Evolutionary conservation across 805 yeast species (phyloP), one percentile per base, ranked within the genome.

Genomic region (Barnettozyma californica): DNA sequence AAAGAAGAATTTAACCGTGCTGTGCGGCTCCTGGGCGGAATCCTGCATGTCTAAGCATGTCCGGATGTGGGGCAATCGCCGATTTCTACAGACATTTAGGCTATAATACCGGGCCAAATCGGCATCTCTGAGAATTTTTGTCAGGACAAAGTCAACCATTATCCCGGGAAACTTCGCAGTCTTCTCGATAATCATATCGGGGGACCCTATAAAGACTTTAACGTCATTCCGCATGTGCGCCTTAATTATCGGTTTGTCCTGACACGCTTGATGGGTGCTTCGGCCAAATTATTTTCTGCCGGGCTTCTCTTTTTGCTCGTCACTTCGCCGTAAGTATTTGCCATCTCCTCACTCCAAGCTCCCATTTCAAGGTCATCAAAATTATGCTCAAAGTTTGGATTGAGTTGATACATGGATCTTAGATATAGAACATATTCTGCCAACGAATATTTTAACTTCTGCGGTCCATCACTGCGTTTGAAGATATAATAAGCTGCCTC

Each of bases 321-420:
- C 33, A 29, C 16, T 14, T 29, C 16, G 6, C 33, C 33, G 16
- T 13, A 13, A n/a, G n/a, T 13, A 13, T 47, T 45, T 25, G 46
- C 46, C 31, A 55, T 19, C 19, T 58, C 44, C 11, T 51, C 9
- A n/a, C 56, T 46, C 62, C 63, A 61, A 2, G 52, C 55, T 3
- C 62, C 63, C 14, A 49, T 55, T 40, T 60, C 64, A 20, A 61
- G 16, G 0, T 43, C 43, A 2, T 53, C 53, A 51, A 52, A 54
- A 27, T 47, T 48, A 31, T 49, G 13, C 23, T 45, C 26, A 6
- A 53, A 54, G 39, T 0, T 45, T 42, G n/a, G 18, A 23, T 58
- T 53, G 9, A 49, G 25, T 1, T 41, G 49, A 16, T 41, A 50
- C 38, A 60, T 53, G 43, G 54, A 41, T 4, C 37, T 41, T 0